Percentiles rank a stretch among this genome's conserved stretches.
phyloP scores from a whole-genome alignment of 2,329 filamentous ascomycete species.

The Pleoardoris graminearum region DNA sequence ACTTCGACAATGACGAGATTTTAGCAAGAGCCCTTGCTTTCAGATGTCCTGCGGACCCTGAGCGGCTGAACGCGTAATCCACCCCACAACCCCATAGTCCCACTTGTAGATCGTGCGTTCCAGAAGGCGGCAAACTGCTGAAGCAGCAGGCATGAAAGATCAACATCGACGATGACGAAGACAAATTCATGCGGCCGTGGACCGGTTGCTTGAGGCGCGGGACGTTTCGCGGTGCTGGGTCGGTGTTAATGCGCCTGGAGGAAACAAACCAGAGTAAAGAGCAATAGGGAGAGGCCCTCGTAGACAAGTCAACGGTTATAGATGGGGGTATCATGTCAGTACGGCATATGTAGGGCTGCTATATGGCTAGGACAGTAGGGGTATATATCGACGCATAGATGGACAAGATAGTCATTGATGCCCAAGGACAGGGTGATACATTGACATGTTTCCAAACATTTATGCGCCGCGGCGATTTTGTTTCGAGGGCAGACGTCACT shows the following conservation, averaged over 20 bases:
- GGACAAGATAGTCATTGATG: too few relatives aligned
- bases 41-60: not conserved
- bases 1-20: too few relatives aligned
- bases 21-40: too few relatives aligned
- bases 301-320: too few relatives aligned
- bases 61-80: slow-evolving; percentile 1
- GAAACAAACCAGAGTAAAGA: not conserved
- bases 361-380: too few relatives aligned
- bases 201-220: not conserved
- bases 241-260: not conserved
- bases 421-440: too few relatives aligned
- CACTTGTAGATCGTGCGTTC: not conserved
- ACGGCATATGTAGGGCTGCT: too few relatives aligned
- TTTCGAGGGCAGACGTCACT: not conserved
- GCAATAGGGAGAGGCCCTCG: too few relatives aligned
- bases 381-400: too few relatives aligned
- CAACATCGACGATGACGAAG: not conserved
- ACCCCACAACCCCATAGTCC: not conserved
- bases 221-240: not conserved
- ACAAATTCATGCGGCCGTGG: not conserved
- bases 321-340: too few relatives aligned
- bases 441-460: slow-evolving; percentile 6
- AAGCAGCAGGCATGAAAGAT: not conserved
- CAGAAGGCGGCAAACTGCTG: too few relatives aligned
- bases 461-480: not conserved